Conservation (phyloP, 352 stramenopile species). For the Aphanomyces cochlioides region DNA sequence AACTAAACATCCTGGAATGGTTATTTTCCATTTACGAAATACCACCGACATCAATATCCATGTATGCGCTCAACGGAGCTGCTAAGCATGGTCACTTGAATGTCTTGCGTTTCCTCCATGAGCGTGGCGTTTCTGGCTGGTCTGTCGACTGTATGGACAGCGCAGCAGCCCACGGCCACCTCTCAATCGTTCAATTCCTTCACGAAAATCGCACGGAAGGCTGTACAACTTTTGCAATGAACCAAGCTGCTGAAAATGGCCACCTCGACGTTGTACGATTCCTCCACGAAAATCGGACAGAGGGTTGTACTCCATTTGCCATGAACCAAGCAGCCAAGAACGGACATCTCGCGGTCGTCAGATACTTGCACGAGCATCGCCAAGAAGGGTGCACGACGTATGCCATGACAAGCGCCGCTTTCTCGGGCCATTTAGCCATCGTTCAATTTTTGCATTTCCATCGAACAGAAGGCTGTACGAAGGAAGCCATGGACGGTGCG, state of each 20-base stretch:
- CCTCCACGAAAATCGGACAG: constrained; percentile 35
- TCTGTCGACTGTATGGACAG: constrained; percentile 29
- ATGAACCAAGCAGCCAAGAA: constrained; percentile 38
- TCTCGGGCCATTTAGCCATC: constrained; percentile 36
- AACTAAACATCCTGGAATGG: constrained; percentile 21
- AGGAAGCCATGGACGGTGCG: constrained; percentile 48
- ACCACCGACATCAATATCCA: constrained; percentile 15
- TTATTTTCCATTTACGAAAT: constrained; percentile 19
- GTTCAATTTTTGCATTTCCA: constrained; percentile 42
- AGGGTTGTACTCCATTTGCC: constrained; percentile 37
- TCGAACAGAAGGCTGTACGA: constrained; percentile 42
- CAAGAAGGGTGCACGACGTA: constrained; percentile 38
- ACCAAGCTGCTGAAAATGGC: constrained; percentile 40
- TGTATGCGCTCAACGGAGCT: constrained; percentile 29
- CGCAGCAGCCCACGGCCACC: constrained; percentile 21
- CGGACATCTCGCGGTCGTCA: constrained; percentile 37
- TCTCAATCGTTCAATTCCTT: constrained; percentile 24
- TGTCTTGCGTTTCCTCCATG: constrained; percentile 17
- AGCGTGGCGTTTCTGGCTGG: constrained; percentile 9
- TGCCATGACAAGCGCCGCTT: constrained; percentile 36
- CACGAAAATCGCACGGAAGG: constrained; percentile 25
- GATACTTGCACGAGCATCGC: constrained; percentile 37
- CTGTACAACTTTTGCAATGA: constrained; percentile 36
- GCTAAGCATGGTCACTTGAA: constrained; percentile 25
- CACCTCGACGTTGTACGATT: constrained; percentile 39